Evolutionary conservation across 768 basidiomycete genomes (phyloP), one percentile per base, ranked within the genome.

Genomic region (Termitomyces sp.): DNA sequence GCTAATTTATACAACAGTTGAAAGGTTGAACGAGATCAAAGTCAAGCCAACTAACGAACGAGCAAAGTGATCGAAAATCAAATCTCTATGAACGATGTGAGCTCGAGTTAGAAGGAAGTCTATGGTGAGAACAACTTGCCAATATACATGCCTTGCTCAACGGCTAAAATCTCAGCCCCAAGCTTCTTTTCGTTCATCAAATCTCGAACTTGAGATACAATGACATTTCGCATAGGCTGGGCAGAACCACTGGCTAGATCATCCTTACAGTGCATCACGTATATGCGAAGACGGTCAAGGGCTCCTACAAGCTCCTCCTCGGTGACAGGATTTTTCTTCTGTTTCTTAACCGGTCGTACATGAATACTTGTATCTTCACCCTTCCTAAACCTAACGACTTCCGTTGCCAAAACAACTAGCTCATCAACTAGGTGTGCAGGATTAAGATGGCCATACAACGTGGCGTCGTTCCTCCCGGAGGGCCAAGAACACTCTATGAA

Each of bases 401-500:
- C 86, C 11, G 71, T 73, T 5, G 92, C 90, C 48, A 96, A 81
- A 1, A 72, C 72, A 8, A 77, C 65, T 55, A 98, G 78, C 72
- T 98, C 96, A 54, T 83, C 79, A 2, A 81, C 80, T 33, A 98
- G 74, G 62, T 91, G 88, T 24, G 84, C 84, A 0, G 96, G 94
- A 35, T 79, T 88, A 13, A 98, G 79, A 64, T 98, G 96, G 0
- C 96, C 96, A 69, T 84, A 96, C 44, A 98, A 77, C 54, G 76
- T 67, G 47, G 84, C 79, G 61, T 85, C 79, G 18, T 79, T 76
- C 58, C 95, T 79, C 0, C 87, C 87, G 0, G 84, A 80, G 22
- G 88, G 85, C 75, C 87, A 94, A 1, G 94, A 96, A 70, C 96
- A 98, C 74, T 98, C 96, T 67, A 98, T 92, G 68, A 98, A 98